Conservation (phyloP, 129 eudicot genomes). For the Artemisia tridentata region DNA sequence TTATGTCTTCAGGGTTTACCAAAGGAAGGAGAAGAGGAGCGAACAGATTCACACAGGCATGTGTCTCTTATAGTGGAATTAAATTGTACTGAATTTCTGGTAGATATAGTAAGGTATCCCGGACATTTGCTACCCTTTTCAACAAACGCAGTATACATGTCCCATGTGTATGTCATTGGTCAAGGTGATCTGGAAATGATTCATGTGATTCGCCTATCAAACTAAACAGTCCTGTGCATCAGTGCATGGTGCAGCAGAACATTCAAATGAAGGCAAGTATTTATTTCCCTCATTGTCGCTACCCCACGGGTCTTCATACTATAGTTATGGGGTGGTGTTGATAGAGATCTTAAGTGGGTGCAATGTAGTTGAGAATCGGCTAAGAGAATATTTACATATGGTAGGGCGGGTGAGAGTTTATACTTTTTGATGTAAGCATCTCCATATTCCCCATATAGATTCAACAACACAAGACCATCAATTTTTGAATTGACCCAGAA, state of each 20-base stretch:
- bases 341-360: too few relatives aligned
- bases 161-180: conserved; percentile 86
- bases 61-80: conserved; percentile 59
- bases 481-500: too few relatives aligned
- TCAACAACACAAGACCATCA: too few relatives aligned
- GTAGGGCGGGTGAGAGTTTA: too few relatives aligned
- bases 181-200: conserved; percentile 97
- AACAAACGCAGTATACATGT: conserved; percentile 68
- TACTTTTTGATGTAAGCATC: too few relatives aligned
- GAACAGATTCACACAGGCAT: conserved; percentile 60
- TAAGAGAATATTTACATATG: too few relatives aligned
- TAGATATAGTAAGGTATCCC: conserved; percentile 90
- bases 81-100: conserved; percentile 67
- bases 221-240: conserved; percentile 89
- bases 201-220: conserved; percentile 96
- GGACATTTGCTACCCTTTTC: conserved; percentile 86
- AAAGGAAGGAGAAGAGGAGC: conserved; percentile 56
- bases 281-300: too few relatives aligned
- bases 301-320: too few relatives aligned
- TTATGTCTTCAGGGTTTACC: conserved; percentile 57
- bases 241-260: conserved; percentile 75
- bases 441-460: too few relatives aligned
- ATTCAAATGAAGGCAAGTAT: conserved; percentile 71
- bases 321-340: too few relatives aligned
- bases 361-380: too few relatives aligned